Base-by-base conservation (phyloP, 2,329 filamentous ascomycete species). In the Sphaerulina populicola region DNA sequence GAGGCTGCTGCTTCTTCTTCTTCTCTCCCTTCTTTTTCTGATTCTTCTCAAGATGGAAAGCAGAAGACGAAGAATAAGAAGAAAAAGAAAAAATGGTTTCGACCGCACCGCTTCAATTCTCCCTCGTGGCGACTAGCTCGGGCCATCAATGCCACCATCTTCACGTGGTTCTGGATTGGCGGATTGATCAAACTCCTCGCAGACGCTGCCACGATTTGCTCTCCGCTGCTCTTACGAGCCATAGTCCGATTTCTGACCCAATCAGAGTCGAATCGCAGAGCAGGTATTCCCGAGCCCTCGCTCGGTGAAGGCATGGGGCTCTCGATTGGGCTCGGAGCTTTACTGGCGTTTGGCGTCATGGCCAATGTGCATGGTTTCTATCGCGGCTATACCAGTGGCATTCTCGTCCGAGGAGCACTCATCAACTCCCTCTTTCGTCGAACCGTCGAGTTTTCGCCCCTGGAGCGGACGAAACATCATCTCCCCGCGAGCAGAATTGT, bases 321-420 rank as follows among this genome's bases (percentile, higher is more conserved):
- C 37, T 6, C 37, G 2, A 39, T 39, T 15, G 37, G 37, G 2
- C 37, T 39, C 2, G 37, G 37, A 12, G 39, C 27, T 3, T 36
- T 49, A 18, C 39, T 49, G 8, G 38, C 47, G 4, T 44, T 21
- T 7, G 47, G 47, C 8, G 47, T 49, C 12, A 23, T 49, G 40
- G 47, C 39, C 15, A 49, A 49, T 23, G 39, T 49, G 8, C 47
- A 49, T 18, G 47, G 47, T 6, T 44, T 49, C 23, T 49, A 49
- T 29, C 38, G 47, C 4, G 14, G 27, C 5, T 49, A 37, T 39
- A 49, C 47, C 6, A 44, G 38, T 44, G 47, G 47, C 2, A 44
- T 49, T 11, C 31, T 49, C 8, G 6, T 49, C 29, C 14, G 47
- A 33, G n/a, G 30, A 21, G 47, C 47, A 4, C 15, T 49, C 2